Evolutionary conservation across 1,284 basidiomycete genomes (phyloP).

Genomic region (Irpex sp.): DNA sequence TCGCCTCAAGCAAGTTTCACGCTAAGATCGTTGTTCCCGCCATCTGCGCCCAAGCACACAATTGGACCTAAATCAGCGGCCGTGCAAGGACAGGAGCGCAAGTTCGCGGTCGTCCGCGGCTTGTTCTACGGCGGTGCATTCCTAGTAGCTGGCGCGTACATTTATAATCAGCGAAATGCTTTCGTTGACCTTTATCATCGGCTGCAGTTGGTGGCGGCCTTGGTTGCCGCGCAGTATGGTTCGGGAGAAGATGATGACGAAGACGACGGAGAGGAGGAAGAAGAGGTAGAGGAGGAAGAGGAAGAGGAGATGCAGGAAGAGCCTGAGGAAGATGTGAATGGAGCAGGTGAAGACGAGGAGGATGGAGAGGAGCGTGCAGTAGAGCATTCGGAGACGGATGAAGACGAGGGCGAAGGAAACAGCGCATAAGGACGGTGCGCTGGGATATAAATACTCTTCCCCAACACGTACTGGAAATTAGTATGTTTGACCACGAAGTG

Average conservation of each 20-base stretch:
- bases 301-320: constrained; percentile 9
- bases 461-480: no score
- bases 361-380: no score
- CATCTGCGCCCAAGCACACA: constrained; percentile 8
- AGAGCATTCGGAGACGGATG: constrained; percentile 6
- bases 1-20: constrained; percentile 16
- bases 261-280: constrained; percentile 16
- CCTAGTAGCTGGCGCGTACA: constrained; percentile 20
- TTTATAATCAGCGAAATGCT: constrained; percentile 2
- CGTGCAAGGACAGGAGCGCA: constrained; percentile 22
- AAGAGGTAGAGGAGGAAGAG: constrained; percentile 10
- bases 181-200: constrained; percentile 8
- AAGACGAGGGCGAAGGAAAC: background rate
- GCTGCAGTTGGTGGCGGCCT: constrained; percentile 6
- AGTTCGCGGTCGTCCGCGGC: constrained; percentile 30
- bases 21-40: constrained; percentile 19
- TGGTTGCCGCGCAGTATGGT: constrained; percentile 7
- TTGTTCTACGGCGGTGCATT: constrained; percentile 28
- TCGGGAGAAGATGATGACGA: constrained; percentile 21
- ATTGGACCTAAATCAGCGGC: constrained; percentile 1
- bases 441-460: no score
- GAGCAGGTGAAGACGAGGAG: background rate
- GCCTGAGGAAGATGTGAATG: constrained; percentile 10
- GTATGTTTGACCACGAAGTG: no score
- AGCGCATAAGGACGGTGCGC: no score